A percentile compares a stretch with the other conserved stretches of the same genome.
Conservation (phyloP, 2,329 filamentous ascomycete genomes). For the Nigrograna mackinnonii region DNA sequence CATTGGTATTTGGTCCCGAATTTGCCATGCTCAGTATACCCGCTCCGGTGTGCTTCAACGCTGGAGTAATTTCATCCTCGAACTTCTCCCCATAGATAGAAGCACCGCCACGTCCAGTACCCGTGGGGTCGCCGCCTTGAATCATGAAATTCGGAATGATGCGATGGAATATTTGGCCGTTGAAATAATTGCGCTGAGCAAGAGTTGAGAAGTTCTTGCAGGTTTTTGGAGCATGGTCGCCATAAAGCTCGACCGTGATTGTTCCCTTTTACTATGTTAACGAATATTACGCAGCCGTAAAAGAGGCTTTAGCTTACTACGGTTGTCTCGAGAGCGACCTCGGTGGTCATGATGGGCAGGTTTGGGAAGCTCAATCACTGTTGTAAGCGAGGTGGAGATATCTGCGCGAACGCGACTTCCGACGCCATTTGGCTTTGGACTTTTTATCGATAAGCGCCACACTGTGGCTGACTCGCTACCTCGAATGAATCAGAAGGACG, state of each 20-base stretch:
- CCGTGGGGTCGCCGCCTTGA: constrained; percentile 91
- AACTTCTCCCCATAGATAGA: constrained; percentile 95
- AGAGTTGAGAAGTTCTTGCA: constrained; percentile 88
- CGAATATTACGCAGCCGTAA: neutral
- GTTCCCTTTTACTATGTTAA: constrained; percentile 63
- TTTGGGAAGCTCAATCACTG: no score
- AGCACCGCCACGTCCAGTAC: constrained; percentile 84
- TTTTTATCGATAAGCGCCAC: neutral
- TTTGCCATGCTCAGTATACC: constrained; percentile 98
- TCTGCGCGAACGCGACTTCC: neutral
- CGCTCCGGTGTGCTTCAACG: constrained; percentile 87
- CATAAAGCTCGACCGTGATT: constrained; percentile 89
- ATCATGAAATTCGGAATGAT: constrained; percentile 97
- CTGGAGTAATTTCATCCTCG: constrained; percentile 81
- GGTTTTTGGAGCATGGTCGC: constrained; percentile 81
- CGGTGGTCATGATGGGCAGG: constrained; percentile 63
- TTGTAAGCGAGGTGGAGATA: no score
- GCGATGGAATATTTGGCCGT: constrained; percentile 84
- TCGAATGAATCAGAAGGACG: no score
- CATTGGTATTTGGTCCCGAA: constrained; percentile 88
- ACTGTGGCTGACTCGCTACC: neutral
- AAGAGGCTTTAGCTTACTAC: constrained; percentile 61
- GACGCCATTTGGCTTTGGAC: no score
- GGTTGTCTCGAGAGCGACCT: constrained; percentile 80
- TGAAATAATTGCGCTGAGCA: constrained; percentile 83